A percentile compares a stretch with the other conserved stretches of the same genome.
Conservation (phyloP, 352 stramenopile genomes). For the Globisporangium orthogonon region DNA sequence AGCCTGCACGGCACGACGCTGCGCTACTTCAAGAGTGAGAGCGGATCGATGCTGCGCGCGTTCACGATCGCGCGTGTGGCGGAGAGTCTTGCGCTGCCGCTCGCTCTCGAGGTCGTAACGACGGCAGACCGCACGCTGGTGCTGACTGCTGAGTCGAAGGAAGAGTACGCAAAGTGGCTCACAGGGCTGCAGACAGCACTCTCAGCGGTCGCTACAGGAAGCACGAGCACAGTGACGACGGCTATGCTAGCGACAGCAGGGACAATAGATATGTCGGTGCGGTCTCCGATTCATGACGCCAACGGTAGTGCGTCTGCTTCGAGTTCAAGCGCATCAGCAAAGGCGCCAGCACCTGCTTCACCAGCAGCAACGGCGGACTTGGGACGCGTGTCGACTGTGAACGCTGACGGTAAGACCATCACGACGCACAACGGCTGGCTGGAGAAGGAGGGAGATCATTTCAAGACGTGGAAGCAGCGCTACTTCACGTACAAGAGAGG, state of each 20-base stretch:
- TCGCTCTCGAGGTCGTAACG: conserved; percentile 43
- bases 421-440: conserved; percentile 55
- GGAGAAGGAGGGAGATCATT: conserved; percentile 64
- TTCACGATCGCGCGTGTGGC: conserved; percentile 32
- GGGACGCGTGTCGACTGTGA: conserved; percentile 9
- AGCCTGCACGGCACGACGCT: conserved; percentile 61
- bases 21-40: conserved; percentile 75
- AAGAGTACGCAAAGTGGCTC: conserved; percentile 65
- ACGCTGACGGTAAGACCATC: conserved; percentile 16
- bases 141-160: conserved; percentile 50
- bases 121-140: conserved; percentile 40
- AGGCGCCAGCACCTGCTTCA: background rate
- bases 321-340: background rate
- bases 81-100: conserved; percentile 23
- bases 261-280: background rate
- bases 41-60: conserved; percentile 39
- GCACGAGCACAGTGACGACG: background rate
- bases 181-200: conserved; percentile 16
- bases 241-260: background rate
- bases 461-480: conserved; percentile 74
- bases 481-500: conserved; percentile 73
- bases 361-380: background rate
- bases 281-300: background rate
- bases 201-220: conserved; percentile 22
- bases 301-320: background rate